phyloP scores from a whole-genome alignment of 192 early-diverging fungal genomes.

The Coemansia sp. region DNA sequence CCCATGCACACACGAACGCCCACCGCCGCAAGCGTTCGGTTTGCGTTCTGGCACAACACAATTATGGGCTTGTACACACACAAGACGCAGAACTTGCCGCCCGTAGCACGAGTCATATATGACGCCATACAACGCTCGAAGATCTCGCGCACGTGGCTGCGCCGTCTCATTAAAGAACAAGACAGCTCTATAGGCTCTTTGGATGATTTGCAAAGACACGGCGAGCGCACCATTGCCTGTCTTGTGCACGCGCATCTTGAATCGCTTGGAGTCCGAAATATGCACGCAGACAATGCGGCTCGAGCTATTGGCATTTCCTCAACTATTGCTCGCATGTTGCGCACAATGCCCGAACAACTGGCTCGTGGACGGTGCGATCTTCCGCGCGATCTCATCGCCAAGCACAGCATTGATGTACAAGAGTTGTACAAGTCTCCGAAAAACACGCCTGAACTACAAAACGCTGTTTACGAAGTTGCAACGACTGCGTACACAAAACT shows the following conservation, averaged over 20 bases:
- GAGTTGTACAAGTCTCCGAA: slow-evolving; percentile 63
- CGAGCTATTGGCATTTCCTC: slow-evolving; percentile 89
- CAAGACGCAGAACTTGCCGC: slow-evolving; percentile 71
- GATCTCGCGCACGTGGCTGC: slow-evolving; percentile 78
- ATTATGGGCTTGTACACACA: slow-evolving; percentile 66
- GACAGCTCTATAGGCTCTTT: slow-evolving; percentile 61
- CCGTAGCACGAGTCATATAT: slow-evolving; percentile 68
- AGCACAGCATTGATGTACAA: slow-evolving; percentile 79
- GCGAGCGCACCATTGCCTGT: slow-evolving; percentile 84
- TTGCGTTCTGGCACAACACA: slow-evolving; percentile 86
- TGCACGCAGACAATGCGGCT: slow-evolving; percentile 84
- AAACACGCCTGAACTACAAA: slow-evolving; percentile 61
- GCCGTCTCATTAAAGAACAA: slow-evolving; percentile 68
- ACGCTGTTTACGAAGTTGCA: slow-evolving; percentile 85
- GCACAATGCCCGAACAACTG: slow-evolving; percentile 69
- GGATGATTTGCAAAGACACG: slow-evolving; percentile 81
- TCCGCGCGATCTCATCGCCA: slow-evolving; percentile 73
- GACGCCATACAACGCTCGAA: slow-evolving; percentile 58
- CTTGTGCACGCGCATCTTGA: slow-evolving; percentile 89
- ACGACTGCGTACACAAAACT: slow-evolving; percentile 74
- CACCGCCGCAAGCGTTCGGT: slow-evolving; percentile 73
- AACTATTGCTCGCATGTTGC: slow-evolving; percentile 74
- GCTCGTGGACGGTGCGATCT: slow-evolving; percentile 70
- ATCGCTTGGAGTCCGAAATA: slow-evolving; percentile 75
- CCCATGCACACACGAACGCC: slow-evolving; percentile 69